Evolutionary conservation across 352 stramenopile species (phyloP).

Genomic region (Globisporangium nagaii): DNA sequence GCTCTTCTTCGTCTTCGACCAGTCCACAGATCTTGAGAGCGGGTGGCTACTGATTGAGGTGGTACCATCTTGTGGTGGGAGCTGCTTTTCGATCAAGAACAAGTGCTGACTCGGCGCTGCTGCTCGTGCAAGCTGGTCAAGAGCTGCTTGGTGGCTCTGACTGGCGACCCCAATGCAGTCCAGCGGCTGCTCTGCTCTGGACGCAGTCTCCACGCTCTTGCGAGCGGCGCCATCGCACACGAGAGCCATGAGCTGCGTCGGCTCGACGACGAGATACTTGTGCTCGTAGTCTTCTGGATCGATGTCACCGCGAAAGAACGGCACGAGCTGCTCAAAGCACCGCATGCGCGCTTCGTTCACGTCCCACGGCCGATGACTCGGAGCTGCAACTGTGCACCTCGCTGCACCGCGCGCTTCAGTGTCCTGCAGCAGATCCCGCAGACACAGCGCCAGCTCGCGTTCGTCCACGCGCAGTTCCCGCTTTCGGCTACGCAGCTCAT

Average conservation of each 20-base stretch:
- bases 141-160: neutral
- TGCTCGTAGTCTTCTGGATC: slow-evolving; percentile 24
- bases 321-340: slow-evolving; percentile 41
- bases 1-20: neutral
- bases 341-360: slow-evolving; percentile 30
- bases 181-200: neutral
- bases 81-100: neutral
- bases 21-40: slow-evolving; percentile 1
- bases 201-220: slow-evolving; percentile 9
- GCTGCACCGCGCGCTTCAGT: no score
- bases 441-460: slow-evolving; percentile 10
- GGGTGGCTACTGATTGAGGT: no score
- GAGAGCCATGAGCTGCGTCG: slow-evolving; percentile 31
- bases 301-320: slow-evolving; percentile 38
- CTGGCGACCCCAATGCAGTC: slow-evolving; percentile 23
- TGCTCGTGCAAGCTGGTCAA: neutral
- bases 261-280: slow-evolving; percentile 42
- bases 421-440: neutral
- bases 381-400: no score
- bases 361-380: slow-evolving; percentile 13
- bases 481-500: slow-evolving; percentile 3
- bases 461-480: neutral
- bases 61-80: neutral
- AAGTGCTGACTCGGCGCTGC: neutral
- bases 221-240: slow-evolving; percentile 31